phyloP scores from a whole-genome alignment of 495 filamentous ascomycete genomes.

The Aspergillus asperescens region DNA sequence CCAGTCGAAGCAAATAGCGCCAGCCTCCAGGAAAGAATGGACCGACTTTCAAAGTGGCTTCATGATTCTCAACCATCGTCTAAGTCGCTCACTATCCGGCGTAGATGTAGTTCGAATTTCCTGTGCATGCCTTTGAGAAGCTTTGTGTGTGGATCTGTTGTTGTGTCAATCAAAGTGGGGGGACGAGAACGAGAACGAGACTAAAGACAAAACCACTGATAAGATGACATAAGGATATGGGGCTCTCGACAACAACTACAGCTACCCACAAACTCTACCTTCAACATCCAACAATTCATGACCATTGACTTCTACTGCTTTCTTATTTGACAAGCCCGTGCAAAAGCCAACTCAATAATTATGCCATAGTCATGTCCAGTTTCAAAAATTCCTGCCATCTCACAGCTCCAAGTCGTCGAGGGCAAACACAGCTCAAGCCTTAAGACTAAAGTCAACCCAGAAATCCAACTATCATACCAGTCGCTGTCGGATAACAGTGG shows the following conservation, averaged over 20 bases:
- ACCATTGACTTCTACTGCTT: not conserved
- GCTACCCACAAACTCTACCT: not conserved
- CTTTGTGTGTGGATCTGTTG: not conserved
- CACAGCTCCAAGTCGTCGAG: no score
- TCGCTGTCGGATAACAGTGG: no score
- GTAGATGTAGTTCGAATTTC: slow-evolving; percentile 11
- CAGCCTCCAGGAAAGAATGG: not conserved
- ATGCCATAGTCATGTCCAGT: no score
- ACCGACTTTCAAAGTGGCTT: slow-evolving; percentile 17
- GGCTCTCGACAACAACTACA: not conserved
- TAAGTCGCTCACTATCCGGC: slow-evolving; percentile 15
- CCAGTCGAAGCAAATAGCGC: not conserved
- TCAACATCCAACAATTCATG: not conserved
- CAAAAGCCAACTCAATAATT: no score
- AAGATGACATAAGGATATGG: slow-evolving; percentile 5
- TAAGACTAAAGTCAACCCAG: no score
- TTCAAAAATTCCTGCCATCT: no score
- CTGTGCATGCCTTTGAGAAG: slow-evolving; percentile 19
- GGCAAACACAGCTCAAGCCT: no score
- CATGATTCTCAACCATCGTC: slow-evolving; percentile 26
- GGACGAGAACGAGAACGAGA: not conserved
- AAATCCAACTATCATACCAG: not conserved
- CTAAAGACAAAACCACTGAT: not conserved
- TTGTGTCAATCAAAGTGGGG: slow-evolving; percentile 6
- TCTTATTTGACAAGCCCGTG: not conserved